These are phyloP conservation scores for Fusarium musae DNA, from an alignment of 2,329 filamentous ascomycete species.

Conservation along the genomic window DNA sequence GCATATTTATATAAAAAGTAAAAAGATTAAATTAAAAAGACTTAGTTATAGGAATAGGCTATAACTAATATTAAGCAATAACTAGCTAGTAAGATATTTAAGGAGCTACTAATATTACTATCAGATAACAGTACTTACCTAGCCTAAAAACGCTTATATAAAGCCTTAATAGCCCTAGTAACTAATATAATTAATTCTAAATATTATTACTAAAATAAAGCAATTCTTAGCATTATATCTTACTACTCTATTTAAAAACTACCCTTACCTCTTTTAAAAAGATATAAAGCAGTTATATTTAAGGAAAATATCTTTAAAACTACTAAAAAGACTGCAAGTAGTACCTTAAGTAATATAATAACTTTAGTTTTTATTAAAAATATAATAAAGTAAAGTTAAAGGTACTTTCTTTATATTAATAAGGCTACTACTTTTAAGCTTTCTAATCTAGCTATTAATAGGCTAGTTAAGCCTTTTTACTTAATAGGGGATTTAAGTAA, in stretches of 20 bases:
- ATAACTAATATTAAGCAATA: not conserved
- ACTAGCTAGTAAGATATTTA: not conserved
- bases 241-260: slow-evolving; percentile 7
- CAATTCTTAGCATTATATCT: not conserved
- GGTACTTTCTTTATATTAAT: slow-evolving; percentile 9
- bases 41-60: not conserved
- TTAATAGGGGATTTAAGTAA: not conserved
- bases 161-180: not conserved
- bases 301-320: too few species aligned
- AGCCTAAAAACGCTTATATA: not conserved
- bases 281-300: too few species aligned
- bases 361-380: slow-evolving; percentile 1
- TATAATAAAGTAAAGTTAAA: not conserved
- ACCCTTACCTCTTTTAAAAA: too few species aligned
- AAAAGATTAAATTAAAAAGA: too few species aligned
- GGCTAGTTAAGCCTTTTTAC: slow-evolving; percentile 7
- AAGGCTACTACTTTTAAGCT: not conserved
- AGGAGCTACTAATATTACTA: not conserved
- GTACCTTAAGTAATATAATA: too few species aligned
- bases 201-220: not conserved
- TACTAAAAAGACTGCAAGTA: too few species aligned
- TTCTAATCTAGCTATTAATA: not conserved
- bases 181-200: not conserved
- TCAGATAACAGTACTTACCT: not conserved
- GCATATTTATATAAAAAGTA: too few species aligned